Evolutionary conservation across 2,329 filamentous ascomycete genomes (phyloP), one percentile per base, ranked within the genome.

Genomic region (Xylariaceae sp.): DNA sequence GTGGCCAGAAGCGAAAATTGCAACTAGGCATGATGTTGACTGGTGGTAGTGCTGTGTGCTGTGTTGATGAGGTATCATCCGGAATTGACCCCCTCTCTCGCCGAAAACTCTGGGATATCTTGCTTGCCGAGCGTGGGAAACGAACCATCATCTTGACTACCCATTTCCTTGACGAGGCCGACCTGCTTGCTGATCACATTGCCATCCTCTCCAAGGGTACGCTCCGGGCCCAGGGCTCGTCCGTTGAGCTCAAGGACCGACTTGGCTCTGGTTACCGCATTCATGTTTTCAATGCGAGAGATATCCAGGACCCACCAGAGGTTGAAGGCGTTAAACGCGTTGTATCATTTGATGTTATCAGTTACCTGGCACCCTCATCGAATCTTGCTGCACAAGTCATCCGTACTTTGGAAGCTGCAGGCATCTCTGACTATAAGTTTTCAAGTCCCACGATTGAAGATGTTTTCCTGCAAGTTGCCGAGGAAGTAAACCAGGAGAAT

Each of bases 11-110:
- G 76, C 81, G 92, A 55, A 97, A 97, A 73, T 80, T 96, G 7
- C 92, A 97, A 73, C 80, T 97, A 2, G 92, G 91, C 4, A 93
- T 96, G 85, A 96, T 96, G 91, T 86, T 97, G 66, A 95, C 90
- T 2, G 92, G 93, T 62, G 92, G 91, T 9, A 93, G 89, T 62
- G 85, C 85, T 23, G 87, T 97, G 0, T 96, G 92, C 74, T 94
- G 91, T 68, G 86, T 97, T 4, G 92, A 97, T 66, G 93, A 97
- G 73, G 91, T 96, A 11, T 92, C 88, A 45, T 92, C 88, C 61
- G 93, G 92, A 11, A 80, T 97, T 17, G 92, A 97, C 70, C 92
- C 93, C 0, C 77, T 97, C 1, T 92, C 89, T 17, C 82, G 93
- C 57, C 80, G 92, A 34, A 96, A 96, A 75, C 90, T 97, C 23